Conservation (phyloP, 257 asterid genomes). For the Solanum dulcamara region DNA sequence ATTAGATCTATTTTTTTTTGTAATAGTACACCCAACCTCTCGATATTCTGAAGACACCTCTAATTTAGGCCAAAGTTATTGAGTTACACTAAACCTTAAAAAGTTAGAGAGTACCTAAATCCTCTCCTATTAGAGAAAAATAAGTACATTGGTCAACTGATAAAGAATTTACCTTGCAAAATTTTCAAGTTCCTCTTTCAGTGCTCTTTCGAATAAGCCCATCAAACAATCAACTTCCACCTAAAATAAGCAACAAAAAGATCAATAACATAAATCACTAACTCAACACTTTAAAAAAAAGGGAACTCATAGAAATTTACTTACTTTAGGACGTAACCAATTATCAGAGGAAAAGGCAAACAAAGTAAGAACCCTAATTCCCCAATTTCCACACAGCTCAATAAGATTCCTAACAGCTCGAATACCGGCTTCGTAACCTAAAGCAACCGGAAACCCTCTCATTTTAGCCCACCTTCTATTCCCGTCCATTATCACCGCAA, state of each 20-base stretch:
- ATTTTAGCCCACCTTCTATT: constrained; percentile 56
- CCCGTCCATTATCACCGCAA: constrained; percentile 59
- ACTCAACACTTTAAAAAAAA: background rate
- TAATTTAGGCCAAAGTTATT: too few species aligned
- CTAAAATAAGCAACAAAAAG: background rate
- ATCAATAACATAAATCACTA: background rate
- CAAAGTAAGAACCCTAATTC: constrained; percentile 46
- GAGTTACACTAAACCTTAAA: too few species aligned
- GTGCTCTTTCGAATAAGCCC: constrained; percentile 12
- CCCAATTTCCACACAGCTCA: constrained; percentile 40
- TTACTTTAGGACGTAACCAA: constrained; percentile 59
- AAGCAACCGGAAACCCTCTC: constrained; percentile 26
- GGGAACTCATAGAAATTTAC: background rate
- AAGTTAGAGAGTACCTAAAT: too few species aligned
- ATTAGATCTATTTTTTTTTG: too few species aligned
- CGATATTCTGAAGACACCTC: too few species aligned
- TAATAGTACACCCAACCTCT: too few species aligned
- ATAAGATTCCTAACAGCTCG: constrained; percentile 26
- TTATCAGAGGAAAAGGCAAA: constrained; percentile 61
- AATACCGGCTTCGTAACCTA: constrained; percentile 45
- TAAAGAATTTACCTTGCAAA: constrained; percentile 8
- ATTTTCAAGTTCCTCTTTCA: constrained; percentile 5
- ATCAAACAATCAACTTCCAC: constrained; percentile 24
- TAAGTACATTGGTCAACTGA: background rate
- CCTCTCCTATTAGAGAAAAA: background rate